Conservation (phyloP, 306 rosid genomes). For the Pterocarpus macrocarpus region DNA sequence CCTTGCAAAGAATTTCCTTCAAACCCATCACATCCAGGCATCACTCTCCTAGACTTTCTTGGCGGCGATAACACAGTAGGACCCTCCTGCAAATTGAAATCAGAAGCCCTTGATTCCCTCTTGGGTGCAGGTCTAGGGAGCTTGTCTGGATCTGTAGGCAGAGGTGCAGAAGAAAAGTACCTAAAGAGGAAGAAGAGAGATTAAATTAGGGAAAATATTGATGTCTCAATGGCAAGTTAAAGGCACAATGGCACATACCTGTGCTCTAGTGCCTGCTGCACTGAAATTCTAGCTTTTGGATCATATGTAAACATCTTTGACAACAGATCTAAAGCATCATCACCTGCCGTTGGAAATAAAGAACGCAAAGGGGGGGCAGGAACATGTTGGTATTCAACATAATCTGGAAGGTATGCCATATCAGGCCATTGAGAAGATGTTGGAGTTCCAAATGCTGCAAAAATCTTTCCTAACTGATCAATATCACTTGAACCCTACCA, state of each 20-base stretch:
- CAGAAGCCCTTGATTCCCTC: conserved; percentile 70
- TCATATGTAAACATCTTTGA: conserved; percentile 96
- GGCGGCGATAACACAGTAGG: conserved; percentile 96
- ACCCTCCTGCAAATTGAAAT: conserved; percentile 71
- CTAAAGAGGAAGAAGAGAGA: conserved; percentile 51
- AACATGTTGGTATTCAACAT: conserved; percentile 93
- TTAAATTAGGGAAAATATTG: conserved; percentile 32
- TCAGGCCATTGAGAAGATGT: conserved; percentile 95
- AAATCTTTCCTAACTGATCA: conserved; percentile 95
- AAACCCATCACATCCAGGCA: conserved; percentile 81
- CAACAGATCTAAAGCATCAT: conserved; percentile 88
- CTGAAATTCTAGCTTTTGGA: conserved; percentile 88
- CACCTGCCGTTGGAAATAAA: conserved; percentile 89
- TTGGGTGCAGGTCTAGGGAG: conserved; percentile 96
- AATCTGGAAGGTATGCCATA: conserved; percentile 88
- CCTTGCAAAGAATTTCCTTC: conserved; percentile 68
- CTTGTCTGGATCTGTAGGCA: conserved; percentile 82
- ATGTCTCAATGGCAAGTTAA: conserved; percentile 29
- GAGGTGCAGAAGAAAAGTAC: conserved; percentile 87
- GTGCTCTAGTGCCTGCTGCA: conserved; percentile 91
- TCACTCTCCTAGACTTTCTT: conserved; percentile 92
- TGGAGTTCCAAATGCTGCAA: conserved; percentile 96
- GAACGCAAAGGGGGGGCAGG: conserved; percentile 87
- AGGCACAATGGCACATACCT: conserved; percentile 59
- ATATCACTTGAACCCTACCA: conserved; percentile 93